Percentiles rank a stretch among this genome's conserved stretches.
phyloP scores from a whole-genome alignment of 2,329 filamentous ascomycete species.

The Colletotrichum kahawae region DNA sequence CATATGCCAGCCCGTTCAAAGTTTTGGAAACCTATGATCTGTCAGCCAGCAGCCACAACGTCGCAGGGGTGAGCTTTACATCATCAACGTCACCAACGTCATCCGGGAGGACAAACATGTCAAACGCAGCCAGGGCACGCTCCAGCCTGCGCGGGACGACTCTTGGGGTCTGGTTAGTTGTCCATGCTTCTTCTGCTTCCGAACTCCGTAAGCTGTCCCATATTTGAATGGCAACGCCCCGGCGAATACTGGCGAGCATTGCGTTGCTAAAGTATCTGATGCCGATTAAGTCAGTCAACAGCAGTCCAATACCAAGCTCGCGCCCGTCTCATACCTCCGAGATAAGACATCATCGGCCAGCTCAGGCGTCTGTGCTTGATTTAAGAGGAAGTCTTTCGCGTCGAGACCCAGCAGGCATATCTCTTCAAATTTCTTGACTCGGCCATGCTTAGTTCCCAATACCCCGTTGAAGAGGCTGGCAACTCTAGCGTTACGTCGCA shows the following conservation, averaged over 20 bases:
- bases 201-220: slow-evolving; percentile 64
- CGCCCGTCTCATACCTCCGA: slow-evolving; percentile 54
- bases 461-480: slow-evolving; percentile 68
- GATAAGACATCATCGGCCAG: slow-evolving; percentile 77
- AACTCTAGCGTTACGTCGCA: slow-evolving; percentile 55
- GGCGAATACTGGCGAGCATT: slow-evolving; percentile 80
- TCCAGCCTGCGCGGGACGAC: slow-evolving; percentile 57
- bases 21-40: slow-evolving; percentile 59
- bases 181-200: not conserved
- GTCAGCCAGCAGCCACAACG: slow-evolving; percentile 6
- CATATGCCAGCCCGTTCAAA: slow-evolving; percentile 66
- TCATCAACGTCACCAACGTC: slow-evolving; percentile 76
- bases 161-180: not conserved
- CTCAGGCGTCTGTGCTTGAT: slow-evolving; percentile 65
- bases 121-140: slow-evolving; percentile 79
- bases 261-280: slow-evolving; percentile 75
- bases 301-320: not conserved
- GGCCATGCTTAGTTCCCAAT: slow-evolving; percentile 71
- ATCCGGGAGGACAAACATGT: slow-evolving; percentile 84
- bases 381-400: slow-evolving; percentile 81
- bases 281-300: slow-evolving; percentile 10
- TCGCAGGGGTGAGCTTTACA: slow-evolving; percentile 46
- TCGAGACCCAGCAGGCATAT: slow-evolving; percentile 82
- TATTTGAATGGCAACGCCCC: slow-evolving; percentile 76
- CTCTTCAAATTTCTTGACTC: slow-evolving; percentile 71